phyloP scores from a whole-genome alignment of 2,329 filamentous ascomycete genomes.

The Aspergillus phoenicis region DNA sequence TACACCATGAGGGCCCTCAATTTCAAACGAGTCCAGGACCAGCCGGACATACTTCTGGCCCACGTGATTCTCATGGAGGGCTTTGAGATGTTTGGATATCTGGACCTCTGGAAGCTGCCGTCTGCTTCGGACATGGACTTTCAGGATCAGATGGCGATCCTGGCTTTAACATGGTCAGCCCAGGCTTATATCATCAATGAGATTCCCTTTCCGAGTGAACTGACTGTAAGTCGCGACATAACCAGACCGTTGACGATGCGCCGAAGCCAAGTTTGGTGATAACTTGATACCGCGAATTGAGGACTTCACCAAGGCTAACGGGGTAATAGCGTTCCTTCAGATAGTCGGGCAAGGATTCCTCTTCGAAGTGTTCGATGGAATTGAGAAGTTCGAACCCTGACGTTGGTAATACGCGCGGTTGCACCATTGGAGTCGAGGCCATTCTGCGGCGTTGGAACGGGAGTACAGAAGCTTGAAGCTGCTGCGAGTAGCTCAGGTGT shows the following conservation, averaged over 20 bases:
- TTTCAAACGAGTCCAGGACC: constrained; percentile 32
- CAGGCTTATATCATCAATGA: too few species aligned
- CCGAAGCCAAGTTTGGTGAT: neutral
- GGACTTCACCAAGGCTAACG: neutral
- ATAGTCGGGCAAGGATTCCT: neutral
- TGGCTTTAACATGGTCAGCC: too few species aligned
- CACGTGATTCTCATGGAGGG: constrained; percentile 20
- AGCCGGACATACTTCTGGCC: constrained; percentile 27
- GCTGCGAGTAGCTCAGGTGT: too few species aligned
- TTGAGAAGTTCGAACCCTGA: neutral
- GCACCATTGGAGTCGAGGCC: too few species aligned
- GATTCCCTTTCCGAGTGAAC: too few species aligned
- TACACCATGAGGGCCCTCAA: constrained; percentile 27
- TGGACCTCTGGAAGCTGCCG: constrained; percentile 23
- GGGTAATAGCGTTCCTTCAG: neutral
- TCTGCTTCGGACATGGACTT: constrained; percentile 19
- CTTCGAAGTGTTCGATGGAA: neutral
- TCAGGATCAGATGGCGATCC: constrained; percentile 6
- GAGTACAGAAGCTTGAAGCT: too few species aligned
- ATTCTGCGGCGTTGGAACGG: too few species aligned
- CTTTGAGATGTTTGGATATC: constrained; percentile 30
- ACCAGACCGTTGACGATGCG: neutral
- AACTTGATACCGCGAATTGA: neutral
- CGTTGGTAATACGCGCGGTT: neutral
- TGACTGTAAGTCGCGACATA: neutral